Evolutionary conservation across 2,329 filamentous ascomycete species (phyloP), one percentile per base, ranked within the genome.

Genomic region (Aspergillus sergii): DNA sequence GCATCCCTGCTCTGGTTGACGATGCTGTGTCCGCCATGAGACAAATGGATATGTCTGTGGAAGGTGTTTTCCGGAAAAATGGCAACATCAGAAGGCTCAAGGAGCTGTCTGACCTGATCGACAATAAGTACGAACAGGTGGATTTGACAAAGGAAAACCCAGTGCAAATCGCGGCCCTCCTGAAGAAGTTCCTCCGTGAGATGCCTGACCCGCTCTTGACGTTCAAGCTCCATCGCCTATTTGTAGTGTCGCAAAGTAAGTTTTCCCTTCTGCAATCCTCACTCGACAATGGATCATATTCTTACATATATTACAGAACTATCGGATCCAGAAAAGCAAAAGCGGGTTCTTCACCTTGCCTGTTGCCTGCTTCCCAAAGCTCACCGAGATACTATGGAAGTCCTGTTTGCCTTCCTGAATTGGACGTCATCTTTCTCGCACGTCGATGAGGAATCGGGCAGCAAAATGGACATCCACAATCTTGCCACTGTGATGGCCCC

Each of bases 391-490:
- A 94, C 91, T 21, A 89, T 99, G 78, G 95, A 99, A 79, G 93
- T 99, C 48, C 80, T 99, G 1, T 98, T 97, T 80, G 91, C 89
- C 57, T 99, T 99, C 84, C 85, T 99, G 54, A 97, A 97, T 73
- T 99, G 95, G 94, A 93, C 94, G 6, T 93, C 94, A 5, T 97
- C 94, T 1, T 99, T 99, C 82, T 94, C 96, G 66, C 94, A 97
- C 74, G 89, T 99, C 16, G 95, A 99, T 71, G 95, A 99, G 73
- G 95, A 99, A 76, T 91, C 91, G 26, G 95, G 95, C 30, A 97
- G 94, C 71, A 97, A 98, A 84, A 99, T 99, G 95, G 95, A 99
- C 76, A 91, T 96, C 59, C 93, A 96, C 82, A 99, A 99, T 74
- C 86, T 99, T 66, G 93, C 95, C 4, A 98, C 96, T 3, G 95